These are phyloP conservation scores for Cercospora nicotianae DNA, from an alignment of 2,329 filamentous ascomycete genomes.

Conservation along the genomic window DNA sequence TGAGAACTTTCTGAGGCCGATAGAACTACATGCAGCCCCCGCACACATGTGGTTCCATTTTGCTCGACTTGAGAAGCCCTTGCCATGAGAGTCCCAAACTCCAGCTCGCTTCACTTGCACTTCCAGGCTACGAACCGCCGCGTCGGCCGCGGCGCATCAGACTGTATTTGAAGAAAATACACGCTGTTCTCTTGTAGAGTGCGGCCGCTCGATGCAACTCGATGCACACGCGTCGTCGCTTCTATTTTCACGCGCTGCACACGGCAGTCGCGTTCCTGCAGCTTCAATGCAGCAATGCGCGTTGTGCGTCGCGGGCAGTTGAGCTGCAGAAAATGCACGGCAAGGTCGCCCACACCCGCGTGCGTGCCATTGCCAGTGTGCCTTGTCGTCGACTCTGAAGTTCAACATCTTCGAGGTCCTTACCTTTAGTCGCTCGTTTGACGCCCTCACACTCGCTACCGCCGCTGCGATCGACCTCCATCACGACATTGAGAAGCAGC, in stretches of 20 bases:
- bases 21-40: no score
- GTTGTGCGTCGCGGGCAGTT: neutral
- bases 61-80: neutral
- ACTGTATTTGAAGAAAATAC: neutral
- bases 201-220: neutral
- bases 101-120: neutral
- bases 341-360: neutral
- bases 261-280: neutral
- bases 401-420: neutral
- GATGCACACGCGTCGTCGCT: neutral
- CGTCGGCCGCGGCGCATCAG: neutral
- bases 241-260: neutral
- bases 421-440: conserved; percentile 1
- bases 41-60: neutral
- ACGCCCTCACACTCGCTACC: neutral
- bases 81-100: no score
- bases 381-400: neutral
- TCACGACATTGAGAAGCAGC: neutral
- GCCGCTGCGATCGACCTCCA: neutral
- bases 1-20: neutral
- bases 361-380: neutral
- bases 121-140: neutral
- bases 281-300: neutral
- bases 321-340: neutral
- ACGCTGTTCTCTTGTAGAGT: neutral